These are phyloP conservation scores for Massarina eburnea DNA, from an alignment of 2,329 filamentous ascomycete genomes.

Conservation along the genomic window DNA sequence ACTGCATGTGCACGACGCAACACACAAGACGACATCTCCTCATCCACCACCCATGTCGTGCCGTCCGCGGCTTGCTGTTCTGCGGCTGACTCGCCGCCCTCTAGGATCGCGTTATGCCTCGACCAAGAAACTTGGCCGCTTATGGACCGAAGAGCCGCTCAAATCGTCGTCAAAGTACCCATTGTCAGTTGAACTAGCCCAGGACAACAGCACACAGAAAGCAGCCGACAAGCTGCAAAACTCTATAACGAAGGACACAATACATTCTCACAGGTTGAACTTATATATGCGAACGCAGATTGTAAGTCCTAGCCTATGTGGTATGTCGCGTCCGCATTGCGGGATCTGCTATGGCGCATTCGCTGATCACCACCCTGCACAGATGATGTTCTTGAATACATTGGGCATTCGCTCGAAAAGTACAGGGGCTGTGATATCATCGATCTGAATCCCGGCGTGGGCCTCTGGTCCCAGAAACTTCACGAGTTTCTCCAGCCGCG, in stretches of 20 bases:
- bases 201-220: background rate
- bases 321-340: conserved; percentile 36
- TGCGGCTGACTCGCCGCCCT: background rate
- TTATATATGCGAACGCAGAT: conserved; percentile 34
- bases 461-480: conserved; percentile 76
- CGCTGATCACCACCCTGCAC: conserved; percentile 11
- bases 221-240: background rate
- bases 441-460: conserved; percentile 80
- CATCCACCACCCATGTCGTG: background rate
- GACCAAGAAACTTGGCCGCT: background rate
- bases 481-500: conserved; percentile 75
- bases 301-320: conserved; percentile 49
- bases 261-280: background rate
- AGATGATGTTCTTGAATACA: conserved; percentile 71
- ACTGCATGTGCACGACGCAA: background rate
- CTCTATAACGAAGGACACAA: background rate
- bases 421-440: conserved; percentile 81
- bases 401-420: conserved; percentile 68
- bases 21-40: background rate
- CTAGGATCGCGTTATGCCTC: background rate
- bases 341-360: background rate
- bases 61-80: background rate
- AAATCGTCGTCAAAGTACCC: conserved; percentile 11
- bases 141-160: conserved; percentile 7
- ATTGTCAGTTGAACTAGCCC: conserved; percentile 2